These are phyloP conservation scores for Warburgia ugandensis DNA, from an alignment of 164 flowering plant genomes.

Conservation along the genomic window DNA sequence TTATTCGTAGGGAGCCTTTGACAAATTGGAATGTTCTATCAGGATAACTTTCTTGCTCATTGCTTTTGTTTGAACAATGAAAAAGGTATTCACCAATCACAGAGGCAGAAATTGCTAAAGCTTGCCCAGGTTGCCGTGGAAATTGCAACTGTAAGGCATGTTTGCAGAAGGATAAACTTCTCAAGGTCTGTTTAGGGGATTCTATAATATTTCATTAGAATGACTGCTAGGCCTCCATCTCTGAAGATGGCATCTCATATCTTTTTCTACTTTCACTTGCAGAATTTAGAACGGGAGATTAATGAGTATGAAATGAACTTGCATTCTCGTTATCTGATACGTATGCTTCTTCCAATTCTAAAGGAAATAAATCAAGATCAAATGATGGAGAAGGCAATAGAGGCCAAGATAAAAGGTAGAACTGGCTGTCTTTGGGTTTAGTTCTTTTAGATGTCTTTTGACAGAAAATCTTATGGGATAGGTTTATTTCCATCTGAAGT, in stretches of 20 bases:
- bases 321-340: constrained; percentile 43
- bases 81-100: constrained; percentile 16
- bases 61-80: too few species aligned
- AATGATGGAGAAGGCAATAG: constrained; percentile 40
- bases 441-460: constrained; percentile 4
- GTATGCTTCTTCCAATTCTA: constrained; percentile 50
- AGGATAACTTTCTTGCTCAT: too few species aligned
- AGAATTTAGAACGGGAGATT: constrained; percentile 21
- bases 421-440: neutral
- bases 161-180: constrained; percentile 17
- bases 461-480: too few species aligned
- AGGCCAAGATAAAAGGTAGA: constrained; percentile 49
- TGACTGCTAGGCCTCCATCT: neutral
- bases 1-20: too few species aligned
- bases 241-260: neutral
- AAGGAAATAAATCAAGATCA: constrained; percentile 51
- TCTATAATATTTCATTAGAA: too few species aligned
- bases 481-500: constrained; percentile 10
- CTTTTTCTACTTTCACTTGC: too few species aligned
- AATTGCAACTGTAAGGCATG: constrained; percentile 19
- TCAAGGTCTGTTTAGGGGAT: too few species aligned
- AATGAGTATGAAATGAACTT: too few species aligned
- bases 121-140: constrained; percentile 14
- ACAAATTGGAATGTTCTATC: too few species aligned
- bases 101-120: constrained; percentile 7